phyloP scores from a whole-genome alignment of 2,329 filamentous ascomycete species.

The Colletotrichum spinosum region DNA sequence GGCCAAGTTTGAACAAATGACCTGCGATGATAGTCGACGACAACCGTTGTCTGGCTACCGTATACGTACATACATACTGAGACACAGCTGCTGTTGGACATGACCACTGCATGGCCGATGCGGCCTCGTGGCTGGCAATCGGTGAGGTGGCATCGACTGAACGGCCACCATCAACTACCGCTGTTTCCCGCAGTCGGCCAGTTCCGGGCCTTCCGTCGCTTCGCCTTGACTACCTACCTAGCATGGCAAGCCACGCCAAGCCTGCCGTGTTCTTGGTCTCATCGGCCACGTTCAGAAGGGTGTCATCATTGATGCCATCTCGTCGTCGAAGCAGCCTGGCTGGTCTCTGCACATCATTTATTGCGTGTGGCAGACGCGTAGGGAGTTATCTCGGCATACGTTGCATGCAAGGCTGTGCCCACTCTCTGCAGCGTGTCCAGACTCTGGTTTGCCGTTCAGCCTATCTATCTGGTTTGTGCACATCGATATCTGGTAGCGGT shows the following conservation, averaged over 20 bases:
- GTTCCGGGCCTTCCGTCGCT: slow-evolving; percentile 27
- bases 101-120: not conserved
- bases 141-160: slow-evolving; percentile 31
- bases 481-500: not conserved
- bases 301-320: not conserved
- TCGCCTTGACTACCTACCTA: slow-evolving; percentile 8
- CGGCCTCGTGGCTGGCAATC: not conserved
- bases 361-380: not conserved
- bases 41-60: not conserved
- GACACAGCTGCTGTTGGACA: not conserved
- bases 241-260: slow-evolving; percentile 18
- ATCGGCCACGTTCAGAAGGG: slow-evolving; percentile 19
- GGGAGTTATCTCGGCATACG: slow-evolving; percentile 14
- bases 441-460: not conserved
- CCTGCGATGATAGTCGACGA: too few species aligned
- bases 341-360: not conserved
- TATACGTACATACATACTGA: too few species aligned
- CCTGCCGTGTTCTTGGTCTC: slow-evolving; percentile 6
- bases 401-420: slow-evolving; percentile 1
- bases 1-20: slow-evolving; percentile 7
- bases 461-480: slow-evolving; percentile 2
- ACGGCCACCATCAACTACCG: slow-evolving; percentile 10
- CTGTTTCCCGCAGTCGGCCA: slow-evolving; percentile 17
- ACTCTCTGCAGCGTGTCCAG: not conserved
- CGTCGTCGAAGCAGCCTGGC: not conserved